Evolutionary conservation across 768 basidiomycete species (phyloP).

Genomic region (Boletellus ananiceps): DNA sequence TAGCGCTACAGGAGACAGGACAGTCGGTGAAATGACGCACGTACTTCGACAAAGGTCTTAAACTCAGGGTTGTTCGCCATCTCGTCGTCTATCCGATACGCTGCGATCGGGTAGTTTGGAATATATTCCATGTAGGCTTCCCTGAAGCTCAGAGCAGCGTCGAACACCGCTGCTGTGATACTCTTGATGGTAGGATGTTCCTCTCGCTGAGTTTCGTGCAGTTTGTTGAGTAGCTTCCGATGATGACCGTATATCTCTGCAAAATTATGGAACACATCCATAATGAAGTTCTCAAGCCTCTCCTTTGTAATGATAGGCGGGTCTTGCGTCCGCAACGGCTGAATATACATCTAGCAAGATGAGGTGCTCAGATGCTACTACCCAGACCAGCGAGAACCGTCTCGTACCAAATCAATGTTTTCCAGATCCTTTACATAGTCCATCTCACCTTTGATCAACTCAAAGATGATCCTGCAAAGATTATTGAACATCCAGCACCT

Average conservation of each 20-base stretch:
- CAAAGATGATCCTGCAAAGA: constrained; percentile 76
- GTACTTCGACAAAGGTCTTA: constrained; percentile 75
- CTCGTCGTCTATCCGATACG: constrained; percentile 84
- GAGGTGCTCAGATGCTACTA: constrained; percentile 3
- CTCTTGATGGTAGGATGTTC: constrained; percentile 76
- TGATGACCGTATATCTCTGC: constrained; percentile 72
- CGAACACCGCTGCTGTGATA: constrained; percentile 79
- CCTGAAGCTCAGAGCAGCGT: constrained; percentile 89
- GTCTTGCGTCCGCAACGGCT: constrained; percentile 63
- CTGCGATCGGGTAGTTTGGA: constrained; percentile 89
- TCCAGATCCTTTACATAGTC: constrained; percentile 89
- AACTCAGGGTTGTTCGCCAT: constrained; percentile 78
- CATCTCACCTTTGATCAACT: constrained; percentile 95
- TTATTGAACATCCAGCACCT: neutral
- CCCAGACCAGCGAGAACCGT: constrained; percentile 15
- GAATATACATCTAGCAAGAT: constrained; percentile 67
- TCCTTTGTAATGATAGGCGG: constrained; percentile 76
- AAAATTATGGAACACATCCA: constrained; percentile 88
- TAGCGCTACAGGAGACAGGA: neutral
- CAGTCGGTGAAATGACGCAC: constrained; percentile 10
- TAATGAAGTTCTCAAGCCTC: constrained; percentile 69
- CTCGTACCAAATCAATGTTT: constrained; percentile 66
- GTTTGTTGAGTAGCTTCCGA: constrained; percentile 66
- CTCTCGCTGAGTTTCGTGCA: constrained; percentile 85
- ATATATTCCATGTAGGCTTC: constrained; percentile 92